Conservation (phyloP, 2,329 filamentous ascomycete genomes). For the Fusarium sp. region DNA sequence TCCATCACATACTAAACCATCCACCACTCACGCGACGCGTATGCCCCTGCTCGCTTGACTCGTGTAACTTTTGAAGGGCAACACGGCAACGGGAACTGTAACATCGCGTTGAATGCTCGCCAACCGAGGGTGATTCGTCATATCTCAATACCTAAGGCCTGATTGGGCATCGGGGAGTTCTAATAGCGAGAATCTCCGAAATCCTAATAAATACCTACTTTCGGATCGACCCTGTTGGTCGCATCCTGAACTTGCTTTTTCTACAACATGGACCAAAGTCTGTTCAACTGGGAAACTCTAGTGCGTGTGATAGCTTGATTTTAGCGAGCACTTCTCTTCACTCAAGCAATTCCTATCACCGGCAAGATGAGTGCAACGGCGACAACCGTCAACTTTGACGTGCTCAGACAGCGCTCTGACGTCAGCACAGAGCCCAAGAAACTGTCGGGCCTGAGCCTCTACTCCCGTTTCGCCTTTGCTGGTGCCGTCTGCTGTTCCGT, state of each 20-base stretch:
- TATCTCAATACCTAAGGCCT: background rate
- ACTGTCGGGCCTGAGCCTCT: background rate
- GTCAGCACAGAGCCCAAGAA: background rate
- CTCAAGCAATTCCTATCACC: background rate
- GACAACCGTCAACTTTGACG: background rate
- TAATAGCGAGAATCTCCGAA: background rate
- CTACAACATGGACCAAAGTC: background rate
- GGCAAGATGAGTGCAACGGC: background rate
- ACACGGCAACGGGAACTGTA: background rate
- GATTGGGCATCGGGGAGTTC: background rate
- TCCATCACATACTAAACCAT: background rate
- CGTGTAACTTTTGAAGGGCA: background rate
- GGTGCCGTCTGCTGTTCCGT: background rate
- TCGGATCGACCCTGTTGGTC: background rate
- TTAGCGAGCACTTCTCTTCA: background rate
- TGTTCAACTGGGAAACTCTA: background rate
- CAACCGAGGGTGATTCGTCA: background rate
- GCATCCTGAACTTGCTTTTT: background rate
- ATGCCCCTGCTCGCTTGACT: background rate
- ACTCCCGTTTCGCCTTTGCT: background rate
- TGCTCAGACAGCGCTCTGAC: background rate
- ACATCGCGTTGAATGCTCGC: background rate
- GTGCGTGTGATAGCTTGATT: background rate
- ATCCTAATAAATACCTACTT: background rate
- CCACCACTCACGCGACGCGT: background rate